phyloP scores from a whole-genome alignment of 1,284 basidiomycete genomes.

The Heterobasidion occidentale region DNA sequence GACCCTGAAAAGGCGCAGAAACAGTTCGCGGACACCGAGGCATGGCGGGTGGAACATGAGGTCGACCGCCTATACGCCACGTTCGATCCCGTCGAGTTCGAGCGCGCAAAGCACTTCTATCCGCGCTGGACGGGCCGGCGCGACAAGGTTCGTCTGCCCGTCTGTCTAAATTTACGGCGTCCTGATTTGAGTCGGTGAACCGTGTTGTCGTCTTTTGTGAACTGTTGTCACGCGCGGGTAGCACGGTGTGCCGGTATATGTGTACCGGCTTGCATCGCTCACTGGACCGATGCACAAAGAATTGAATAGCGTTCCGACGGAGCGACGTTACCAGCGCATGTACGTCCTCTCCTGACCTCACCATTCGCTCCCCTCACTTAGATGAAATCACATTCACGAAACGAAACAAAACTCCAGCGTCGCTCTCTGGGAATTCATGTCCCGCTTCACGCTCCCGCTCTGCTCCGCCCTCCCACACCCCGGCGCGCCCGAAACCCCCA shows the following conservation, averaged over 20 bases:
- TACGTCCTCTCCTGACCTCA: conserved; percentile 24
- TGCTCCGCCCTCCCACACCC: conserved; percentile 58
- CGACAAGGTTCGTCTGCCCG: conserved; percentile 47
- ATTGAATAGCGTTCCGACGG: conserved; percentile 41
- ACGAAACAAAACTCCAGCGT: conserved; percentile 23
- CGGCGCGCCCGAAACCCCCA: conserved; percentile 14
- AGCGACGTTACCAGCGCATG: conserved; percentile 65
- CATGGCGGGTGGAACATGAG: conserved; percentile 55
- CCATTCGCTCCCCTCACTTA: conserved; percentile 2
- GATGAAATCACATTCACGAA: background rate
- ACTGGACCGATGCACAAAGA: conserved; percentile 47
- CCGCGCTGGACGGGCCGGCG: conserved; percentile 73
- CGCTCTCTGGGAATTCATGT: conserved; percentile 60
- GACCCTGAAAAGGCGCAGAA: conserved; percentile 54
- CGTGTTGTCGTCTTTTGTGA: too few relatives aligned
- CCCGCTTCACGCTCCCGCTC: conserved; percentile 52
- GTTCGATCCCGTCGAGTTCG: conserved; percentile 53
- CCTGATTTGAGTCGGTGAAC: background rate
- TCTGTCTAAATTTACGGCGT: background rate
- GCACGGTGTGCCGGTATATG: conserved; percentile 66
- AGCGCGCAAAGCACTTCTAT: conserved; percentile 54
- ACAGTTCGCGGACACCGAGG: conserved; percentile 58
- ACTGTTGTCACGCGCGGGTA: conserved; percentile 18
- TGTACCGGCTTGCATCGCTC: conserved; percentile 59
- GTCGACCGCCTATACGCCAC: conserved; percentile 55